These are phyloP conservation scores for Penicillium egyptiacum DNA, from an alignment of 495 filamentous ascomycete species.

Conservation along the genomic window DNA sequence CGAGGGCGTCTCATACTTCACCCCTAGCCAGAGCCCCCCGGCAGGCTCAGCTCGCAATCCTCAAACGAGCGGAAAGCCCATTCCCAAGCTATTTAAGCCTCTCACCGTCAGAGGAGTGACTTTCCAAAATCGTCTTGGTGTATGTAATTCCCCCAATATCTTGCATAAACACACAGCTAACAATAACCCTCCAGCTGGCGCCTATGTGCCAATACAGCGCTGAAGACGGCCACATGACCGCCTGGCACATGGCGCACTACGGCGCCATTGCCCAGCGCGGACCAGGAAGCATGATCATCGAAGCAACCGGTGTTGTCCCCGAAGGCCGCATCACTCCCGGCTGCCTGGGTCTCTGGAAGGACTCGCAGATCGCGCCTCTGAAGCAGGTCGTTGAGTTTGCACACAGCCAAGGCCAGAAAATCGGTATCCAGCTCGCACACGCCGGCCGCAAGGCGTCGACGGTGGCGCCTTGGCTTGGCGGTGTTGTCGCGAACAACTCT, in stretches of 20 bases:
- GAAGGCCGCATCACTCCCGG: conserved; percentile 78
- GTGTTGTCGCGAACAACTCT: conserved; percentile 54
- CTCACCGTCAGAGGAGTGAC: conserved; percentile 57
- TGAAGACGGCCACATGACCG: conserved; percentile 59
- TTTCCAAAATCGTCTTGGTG: conserved; percentile 63
- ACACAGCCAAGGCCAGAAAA: conserved; percentile 68
- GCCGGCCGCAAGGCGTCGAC: conserved; percentile 73
- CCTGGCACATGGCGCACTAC: conserved; percentile 62
- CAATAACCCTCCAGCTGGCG: conserved; percentile 37
- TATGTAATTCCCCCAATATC: conserved; percentile 25
- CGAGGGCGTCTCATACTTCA: conserved; percentile 63
- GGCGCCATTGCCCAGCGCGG: conserved; percentile 65
- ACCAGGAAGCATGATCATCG: conserved; percentile 65
- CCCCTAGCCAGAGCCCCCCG: conserved; percentile 62
- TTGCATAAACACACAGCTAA: conserved; percentile 11
- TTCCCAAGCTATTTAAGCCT: conserved; percentile 70
- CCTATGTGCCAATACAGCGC: conserved; percentile 72
- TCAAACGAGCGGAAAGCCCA: conserved; percentile 53
- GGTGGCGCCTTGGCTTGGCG: conserved; percentile 62
- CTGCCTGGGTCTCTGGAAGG: conserved; percentile 70
- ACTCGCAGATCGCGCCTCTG: conserved; percentile 65
- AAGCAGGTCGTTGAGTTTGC: conserved; percentile 65
- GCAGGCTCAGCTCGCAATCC: conserved; percentile 64
- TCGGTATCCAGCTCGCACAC: conserved; percentile 74
- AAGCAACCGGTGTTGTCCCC: conserved; percentile 68